Evolutionary conservation across 164 flowering plant species (phyloP).

Genomic region (Vitis vinifera): DNA sequence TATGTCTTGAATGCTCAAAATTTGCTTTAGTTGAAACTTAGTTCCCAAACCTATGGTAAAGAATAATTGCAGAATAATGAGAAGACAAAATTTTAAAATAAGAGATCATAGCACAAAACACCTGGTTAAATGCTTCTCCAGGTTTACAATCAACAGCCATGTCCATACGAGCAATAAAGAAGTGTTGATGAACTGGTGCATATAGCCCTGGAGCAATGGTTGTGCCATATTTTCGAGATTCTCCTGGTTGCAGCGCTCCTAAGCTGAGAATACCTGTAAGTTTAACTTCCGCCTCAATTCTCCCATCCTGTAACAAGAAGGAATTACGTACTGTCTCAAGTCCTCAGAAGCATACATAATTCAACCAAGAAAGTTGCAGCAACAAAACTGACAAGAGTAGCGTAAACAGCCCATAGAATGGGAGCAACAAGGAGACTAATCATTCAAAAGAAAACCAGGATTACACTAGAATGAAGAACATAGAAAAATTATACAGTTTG

Average conservation of each 20-base stretch:
- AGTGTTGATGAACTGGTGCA: slow-evolving; percentile 94
- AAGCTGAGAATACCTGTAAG: slow-evolving; percentile 88
- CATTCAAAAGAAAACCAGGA: no score
- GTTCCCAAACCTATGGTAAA: neutral
- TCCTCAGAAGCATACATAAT: neutral
- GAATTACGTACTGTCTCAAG: slow-evolving; percentile 1
- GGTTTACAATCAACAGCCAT: slow-evolving; percentile 92
- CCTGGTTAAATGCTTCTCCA: slow-evolving; percentile 86
- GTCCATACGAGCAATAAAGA: slow-evolving; percentile 91
- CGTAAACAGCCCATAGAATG: neutral
- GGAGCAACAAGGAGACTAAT: neutral
- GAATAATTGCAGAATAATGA: neutral
- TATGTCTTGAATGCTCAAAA: no score
- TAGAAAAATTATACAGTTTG: no score
- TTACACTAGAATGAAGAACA: no score
- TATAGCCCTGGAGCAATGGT: slow-evolving; percentile 88
- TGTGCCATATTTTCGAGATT: slow-evolving; percentile 84
- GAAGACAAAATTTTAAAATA: neutral
- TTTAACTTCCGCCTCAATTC: slow-evolving; percentile 90
- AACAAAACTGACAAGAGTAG: neutral
- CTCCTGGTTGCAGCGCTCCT: slow-evolving; percentile 85
- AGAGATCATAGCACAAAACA: slow-evolving; percentile 14
- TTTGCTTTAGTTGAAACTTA: no score
- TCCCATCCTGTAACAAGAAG: slow-evolving; percentile 64
- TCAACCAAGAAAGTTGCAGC: neutral